Percentiles rank a stretch among this genome's conserved stretches.
Evolutionary conservation across 805 yeast species (phyloP).

Genomic region (Ogataea paradorogensis): DNA sequence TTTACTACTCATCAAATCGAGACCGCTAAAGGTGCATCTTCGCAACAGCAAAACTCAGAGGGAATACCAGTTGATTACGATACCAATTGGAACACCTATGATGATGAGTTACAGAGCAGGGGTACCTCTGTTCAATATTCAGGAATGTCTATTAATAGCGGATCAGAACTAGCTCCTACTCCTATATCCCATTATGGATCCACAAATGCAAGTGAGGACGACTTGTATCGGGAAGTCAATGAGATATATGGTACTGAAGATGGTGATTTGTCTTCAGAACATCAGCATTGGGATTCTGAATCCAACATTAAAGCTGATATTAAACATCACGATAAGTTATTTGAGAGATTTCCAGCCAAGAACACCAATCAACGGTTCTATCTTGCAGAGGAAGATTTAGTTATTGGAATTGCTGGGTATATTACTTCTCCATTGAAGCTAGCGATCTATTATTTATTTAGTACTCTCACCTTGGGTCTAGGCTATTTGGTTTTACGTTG

Average conservation of each 20-base stretch:
- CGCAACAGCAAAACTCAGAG: constrained; percentile 38
- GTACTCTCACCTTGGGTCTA: constrained; percentile 64
- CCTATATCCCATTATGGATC: constrained; percentile 15
- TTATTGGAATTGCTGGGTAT: constrained; percentile 93
- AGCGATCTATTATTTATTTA: constrained; percentile 49
- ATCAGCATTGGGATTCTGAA: constrained; percentile 11
- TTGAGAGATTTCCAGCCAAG: constrained; percentile 39
- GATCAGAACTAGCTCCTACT: not conserved
- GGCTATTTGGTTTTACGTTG: constrained; percentile 75
- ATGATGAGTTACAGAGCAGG: constrained; percentile 37
- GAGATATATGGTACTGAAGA: constrained; percentile 21
- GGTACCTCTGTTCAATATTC: constrained; percentile 12
- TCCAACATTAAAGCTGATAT: constrained; percentile 25
- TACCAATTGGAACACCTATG: constrained; percentile 68
- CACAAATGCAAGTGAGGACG: constrained; percentile 20
- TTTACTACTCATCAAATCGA: constrained; percentile 82
- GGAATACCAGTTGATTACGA: constrained; percentile 62
- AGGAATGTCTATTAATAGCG: constrained; percentile 2
- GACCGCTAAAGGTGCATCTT: constrained; percentile 83
- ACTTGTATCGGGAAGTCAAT: constrained; percentile 15
- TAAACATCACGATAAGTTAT: constrained; percentile 42
- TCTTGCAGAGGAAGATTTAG: constrained; percentile 92
- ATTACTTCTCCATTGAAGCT: constrained; percentile 46
- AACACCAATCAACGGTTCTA: constrained; percentile 75
- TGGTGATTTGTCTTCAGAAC: constrained; percentile 16